A percentile compares a stretch with the other conserved stretches of the same genome.
Evolutionary conservation across 2,329 filamentous ascomycete species (phyloP).

Genomic region (Akanthomyces muscarius): DNA sequence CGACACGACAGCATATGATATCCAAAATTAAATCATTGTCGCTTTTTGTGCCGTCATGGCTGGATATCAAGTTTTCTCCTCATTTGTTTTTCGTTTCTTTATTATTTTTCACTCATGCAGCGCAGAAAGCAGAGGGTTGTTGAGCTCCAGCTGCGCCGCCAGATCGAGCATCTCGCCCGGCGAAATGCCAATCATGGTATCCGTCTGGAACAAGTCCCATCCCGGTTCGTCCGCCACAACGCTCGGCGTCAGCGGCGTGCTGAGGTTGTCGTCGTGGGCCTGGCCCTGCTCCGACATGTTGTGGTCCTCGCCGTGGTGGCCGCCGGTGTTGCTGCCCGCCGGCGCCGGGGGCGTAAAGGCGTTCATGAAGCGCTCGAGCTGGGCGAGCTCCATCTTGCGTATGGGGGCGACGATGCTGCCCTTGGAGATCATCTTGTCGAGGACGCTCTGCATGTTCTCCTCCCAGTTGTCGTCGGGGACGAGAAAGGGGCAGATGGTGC

Average conservation of each 20-base stretch:
- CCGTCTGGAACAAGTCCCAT: constrained; percentile 31
- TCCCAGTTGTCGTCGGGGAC: constrained; percentile 34
- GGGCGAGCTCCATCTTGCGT: constrained; percentile 34
- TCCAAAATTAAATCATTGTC: neutral
- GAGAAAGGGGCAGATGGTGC: constrained; percentile 31
- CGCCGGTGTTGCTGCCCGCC: constrained; percentile 12
- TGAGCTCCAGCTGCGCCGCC: constrained; percentile 28
- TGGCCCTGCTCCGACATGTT: constrained; percentile 18
- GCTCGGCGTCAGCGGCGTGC: constrained; percentile 16
- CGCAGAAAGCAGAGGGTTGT: constrained; percentile 13
- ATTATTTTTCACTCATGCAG: constrained; percentile 4
- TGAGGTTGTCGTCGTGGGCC: constrained; percentile 13
- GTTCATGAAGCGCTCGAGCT: constrained; percentile 34
- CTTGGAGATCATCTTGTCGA: constrained; percentile 36
- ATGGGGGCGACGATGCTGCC: constrained; percentile 36
- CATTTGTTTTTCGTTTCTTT: neutral
- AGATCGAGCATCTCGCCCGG: constrained; percentile 30
- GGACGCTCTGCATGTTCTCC: constrained; percentile 32
- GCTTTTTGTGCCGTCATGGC: neutral
- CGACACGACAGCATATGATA: neutral
- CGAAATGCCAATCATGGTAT: constrained; percentile 30
- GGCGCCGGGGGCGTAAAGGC: constrained; percentile 23
- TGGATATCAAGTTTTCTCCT: neutral
- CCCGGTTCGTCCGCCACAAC: constrained; percentile 13
- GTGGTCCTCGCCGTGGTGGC: constrained; percentile 14